Percentiles rank a stretch among this genome's conserved stretches.
These are phyloP conservation scores for Wilhelminamyces savonicus DNA, from an alignment of 805 yeast genomes.

Conservation along the genomic window DNA sequence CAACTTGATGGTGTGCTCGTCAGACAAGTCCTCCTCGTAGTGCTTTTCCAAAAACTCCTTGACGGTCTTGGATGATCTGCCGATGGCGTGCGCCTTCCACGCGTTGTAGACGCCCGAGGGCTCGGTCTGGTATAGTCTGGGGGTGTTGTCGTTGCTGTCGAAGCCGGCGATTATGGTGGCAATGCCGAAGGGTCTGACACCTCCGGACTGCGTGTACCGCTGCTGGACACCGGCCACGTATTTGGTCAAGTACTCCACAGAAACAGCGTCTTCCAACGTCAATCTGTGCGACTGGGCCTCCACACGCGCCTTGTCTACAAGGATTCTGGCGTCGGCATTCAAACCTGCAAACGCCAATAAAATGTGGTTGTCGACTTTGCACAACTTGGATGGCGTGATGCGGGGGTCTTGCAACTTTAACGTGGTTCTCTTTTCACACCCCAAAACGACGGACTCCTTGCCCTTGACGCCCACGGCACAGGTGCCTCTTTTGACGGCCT, in stretches of 20 bases:
- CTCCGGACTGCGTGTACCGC: constrained; percentile 94
- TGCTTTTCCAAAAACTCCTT: constrained; percentile 92
- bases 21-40: constrained; percentile 57
- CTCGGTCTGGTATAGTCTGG: constrained; percentile 88
- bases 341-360: constrained; percentile 94
- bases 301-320: constrained; percentile 91
- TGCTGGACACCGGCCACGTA: constrained; percentile 98
- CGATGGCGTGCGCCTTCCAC: constrained; percentile 97
- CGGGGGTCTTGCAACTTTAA: constrained; percentile 93
- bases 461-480: constrained; percentile 98
- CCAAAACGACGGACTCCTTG: constrained; percentile 78
- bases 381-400: constrained; percentile 91
- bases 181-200: constrained; percentile 97
- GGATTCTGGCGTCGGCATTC: constrained; percentile 95
- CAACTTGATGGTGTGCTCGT: constrained; percentile 68
- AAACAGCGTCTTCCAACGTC: constrained; percentile 91
- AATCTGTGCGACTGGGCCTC: constrained; percentile 94
- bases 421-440: constrained; percentile 95
- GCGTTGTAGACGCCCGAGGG: constrained; percentile 97
- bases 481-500: constrained; percentile 97
- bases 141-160: constrained; percentile 75
- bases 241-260: constrained; percentile 85
- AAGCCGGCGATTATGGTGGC: constrained; percentile 94
- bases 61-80: constrained; percentile 90
- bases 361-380: constrained; percentile 84